Base-by-base conservation (phyloP, 2,329 filamentous ascomycete species). In the Fusarium clavum region DNA sequence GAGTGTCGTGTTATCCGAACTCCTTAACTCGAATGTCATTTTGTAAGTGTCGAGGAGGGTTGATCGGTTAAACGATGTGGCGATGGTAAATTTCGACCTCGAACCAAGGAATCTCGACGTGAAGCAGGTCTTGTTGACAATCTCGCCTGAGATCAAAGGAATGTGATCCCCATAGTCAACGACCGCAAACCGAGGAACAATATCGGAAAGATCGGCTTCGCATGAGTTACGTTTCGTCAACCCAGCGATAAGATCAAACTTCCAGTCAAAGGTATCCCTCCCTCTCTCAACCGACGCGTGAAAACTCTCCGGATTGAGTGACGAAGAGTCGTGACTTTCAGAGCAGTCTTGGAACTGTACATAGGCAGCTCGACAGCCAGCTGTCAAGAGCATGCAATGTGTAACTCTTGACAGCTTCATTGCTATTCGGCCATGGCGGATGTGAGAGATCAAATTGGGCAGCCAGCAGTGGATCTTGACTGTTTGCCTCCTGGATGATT, bases 311-410 rank as follows among this genome's bases (percentile, higher is more conserved):
- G 57, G 67, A 41, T 55, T 63, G 18, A 70, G 20, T 27, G 47
- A 48, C 13, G 18, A 22, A 11, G 56, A 18, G 4, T 44, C n/a
- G 1, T 16, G 8, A 2, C 11, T 20, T 3, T 67, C 43, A 4
- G 32, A 41, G 5, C 67, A 70, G 14, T 70, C 49, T n/a, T 52
- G 67, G 0, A 67, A 70, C 46, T 68, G 65, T 24, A 68, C 52
- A 51, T 68, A 64, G 8, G 65, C 65, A 18, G 44, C 64, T 22
- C 45, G 57, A 25, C 43, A 57, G 13, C 47, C 45, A 3, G 46
- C 51, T 41, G 40, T 14, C 38, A 64, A 43, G 43, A 68, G 27
- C 14, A 38, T 38, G 6, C 64, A 68, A 16, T 68, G 40, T 27
- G 45, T 58, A 1, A 64, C 67, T 38, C 41, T 52, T 46, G 56